These are phyloP conservation scores for Sphenostylis stenocarpa DNA, from an alignment of 306 rosid genomes.

Conservation along the genomic window DNA sequence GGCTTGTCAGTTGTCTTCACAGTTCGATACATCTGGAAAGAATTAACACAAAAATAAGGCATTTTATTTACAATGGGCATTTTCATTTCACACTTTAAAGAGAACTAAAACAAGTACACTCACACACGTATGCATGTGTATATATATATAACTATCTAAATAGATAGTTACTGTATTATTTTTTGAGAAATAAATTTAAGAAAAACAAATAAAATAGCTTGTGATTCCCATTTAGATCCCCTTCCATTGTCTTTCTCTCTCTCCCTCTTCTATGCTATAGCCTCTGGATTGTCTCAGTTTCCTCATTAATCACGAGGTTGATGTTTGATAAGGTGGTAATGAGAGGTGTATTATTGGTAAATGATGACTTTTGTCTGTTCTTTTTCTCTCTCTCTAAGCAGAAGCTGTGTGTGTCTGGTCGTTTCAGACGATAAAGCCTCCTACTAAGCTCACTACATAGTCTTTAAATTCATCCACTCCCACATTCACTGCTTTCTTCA, in stretches of 20 bases:
- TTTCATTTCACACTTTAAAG: constrained; percentile 18
- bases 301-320: constrained; percentile 73
- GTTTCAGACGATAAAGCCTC: constrained; percentile 49
- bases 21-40: constrained; percentile 88
- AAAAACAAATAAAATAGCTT: background rate
- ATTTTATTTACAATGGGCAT: constrained; percentile 1
- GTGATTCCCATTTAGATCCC: constrained; percentile 25
- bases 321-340: constrained; percentile 55
- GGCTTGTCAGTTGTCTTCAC: constrained; percentile 96
- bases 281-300: constrained; percentile 40
- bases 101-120: background rate
- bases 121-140: background rate
- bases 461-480: constrained; percentile 43
- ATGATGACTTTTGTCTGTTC: constrained; percentile 66
- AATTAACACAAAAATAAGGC: constrained; percentile 12
- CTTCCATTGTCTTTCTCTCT: background rate
- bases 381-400: constrained; percentile 35
- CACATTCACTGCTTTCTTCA: constrained; percentile 47
- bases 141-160: too few species aligned
- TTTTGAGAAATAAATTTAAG: background rate
- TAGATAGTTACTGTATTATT: too few species aligned
- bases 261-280: background rate
- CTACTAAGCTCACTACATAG: constrained; percentile 25
- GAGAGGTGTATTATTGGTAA: constrained; percentile 57
- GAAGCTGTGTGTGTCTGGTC: constrained; percentile 47